Evolutionary conservation across 2,329 filamentous ascomycete species (phyloP), one percentile per base, ranked within the genome.

Genomic region (Westerdykella sp.): DNA sequence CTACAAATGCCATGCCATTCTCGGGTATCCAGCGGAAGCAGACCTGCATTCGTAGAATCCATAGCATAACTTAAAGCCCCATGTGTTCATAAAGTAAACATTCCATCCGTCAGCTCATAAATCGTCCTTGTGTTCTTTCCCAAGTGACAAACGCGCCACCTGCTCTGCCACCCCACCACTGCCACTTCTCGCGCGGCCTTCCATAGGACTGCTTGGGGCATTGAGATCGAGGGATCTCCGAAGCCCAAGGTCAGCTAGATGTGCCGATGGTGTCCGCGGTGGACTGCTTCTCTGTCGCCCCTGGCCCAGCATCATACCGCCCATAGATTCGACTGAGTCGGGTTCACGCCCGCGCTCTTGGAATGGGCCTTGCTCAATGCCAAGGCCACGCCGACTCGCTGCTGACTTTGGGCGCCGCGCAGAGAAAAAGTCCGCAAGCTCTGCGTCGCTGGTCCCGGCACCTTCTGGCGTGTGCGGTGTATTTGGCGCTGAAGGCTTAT

Each of bases 311-410:
- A 56, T 9, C 9, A 37, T 35, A 1, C 53, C 56, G 14, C 52
- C 53, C 23, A 56, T 44, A 11, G 59, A 49, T 50, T 63, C 57
- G 9, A 60, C 42, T 2, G 62, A 60, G 22, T 66, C 61, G 6
- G 62, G 57, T 18, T 65, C 56, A 21, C 41, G 53, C 11, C 40
- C 50, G 9, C 41, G 34, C n/a, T 28, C 6, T 28, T 51, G 48
- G 2, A 12, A 4, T 12, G 25, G 25, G 15, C 45, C 41, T 0
- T 48, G 44, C 11, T 55, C 54, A 38, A 55, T 51, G 21, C 63
- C 62, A 10, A 73, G 52, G 11, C 70, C 70, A 31, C 70, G 61
- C 43, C 70, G 69, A 15, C 59, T 51, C 11, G 67, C 64, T 14
- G 65, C 46, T 4, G 47, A 48, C 14, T 44, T 39, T 9, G 63